Conservation (phyloP, 768 basidiomycete species). For the Russula vinacea region DNA sequence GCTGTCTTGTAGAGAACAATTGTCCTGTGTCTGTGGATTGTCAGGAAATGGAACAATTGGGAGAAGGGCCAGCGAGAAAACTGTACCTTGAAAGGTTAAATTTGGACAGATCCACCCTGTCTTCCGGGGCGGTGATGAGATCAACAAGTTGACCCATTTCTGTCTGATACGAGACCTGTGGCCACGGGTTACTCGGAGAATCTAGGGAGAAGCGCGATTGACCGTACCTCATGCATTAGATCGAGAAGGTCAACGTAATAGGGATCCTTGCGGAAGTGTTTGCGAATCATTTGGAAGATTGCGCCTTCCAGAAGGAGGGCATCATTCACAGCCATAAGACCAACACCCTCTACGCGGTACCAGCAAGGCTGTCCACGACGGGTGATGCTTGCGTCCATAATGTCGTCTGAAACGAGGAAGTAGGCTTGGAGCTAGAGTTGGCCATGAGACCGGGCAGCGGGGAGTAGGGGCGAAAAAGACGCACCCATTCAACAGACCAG, state of each 20-base stretch:
- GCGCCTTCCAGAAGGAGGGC: slow-evolving; percentile 93
- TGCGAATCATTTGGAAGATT: slow-evolving; percentile 87
- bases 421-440: slow-evolving; percentile 82
- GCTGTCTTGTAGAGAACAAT: slow-evolving; percentile 98
- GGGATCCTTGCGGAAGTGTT: slow-evolving; percentile 72
- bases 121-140: slow-evolving; percentile 92
- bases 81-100: slow-evolving; percentile 83
- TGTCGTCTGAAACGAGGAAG: slow-evolving; percentile 96
- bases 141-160: slow-evolving; percentile 97
- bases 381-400: slow-evolving; percentile 94
- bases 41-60: not conserved
- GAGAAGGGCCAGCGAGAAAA: not conserved
- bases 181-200: not conserved
- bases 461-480: slow-evolving; percentile 35
- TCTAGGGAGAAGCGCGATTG: not conserved
- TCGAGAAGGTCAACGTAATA: slow-evolving; percentile 92
- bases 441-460: not conserved
- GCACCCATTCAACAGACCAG: slow-evolving; percentile 92
- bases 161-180: slow-evolving; percentile 72
- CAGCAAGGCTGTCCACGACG: slow-evolving; percentile 94
- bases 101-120: slow-evolving; percentile 77
- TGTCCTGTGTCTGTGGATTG: slow-evolving; percentile 63
- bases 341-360: slow-evolving; percentile 70
- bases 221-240: slow-evolving; percentile 77
- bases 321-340: slow-evolving; percentile 92